Evolutionary conservation across 148 eudicot genomes (phyloP).

Genomic region (Persicaria maculosa): DNA sequence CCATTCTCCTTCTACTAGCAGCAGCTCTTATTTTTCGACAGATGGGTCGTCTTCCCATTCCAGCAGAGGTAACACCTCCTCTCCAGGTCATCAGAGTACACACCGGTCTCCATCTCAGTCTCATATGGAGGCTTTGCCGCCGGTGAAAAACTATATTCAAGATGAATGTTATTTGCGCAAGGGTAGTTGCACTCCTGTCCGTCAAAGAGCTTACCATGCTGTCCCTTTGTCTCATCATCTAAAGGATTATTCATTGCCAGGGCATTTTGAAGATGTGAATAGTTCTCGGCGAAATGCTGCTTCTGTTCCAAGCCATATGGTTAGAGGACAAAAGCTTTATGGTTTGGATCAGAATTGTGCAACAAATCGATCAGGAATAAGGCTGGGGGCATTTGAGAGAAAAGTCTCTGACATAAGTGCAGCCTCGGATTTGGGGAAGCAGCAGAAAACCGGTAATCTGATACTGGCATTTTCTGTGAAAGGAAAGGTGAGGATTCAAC

Average conservation of each 20-base stretch:
- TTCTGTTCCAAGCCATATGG: constrained; percentile 17
- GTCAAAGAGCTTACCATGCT: constrained; percentile 19
- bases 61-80: constrained; percentile 35
- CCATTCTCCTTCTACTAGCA: constrained; percentile 45
- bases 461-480: constrained; percentile 21
- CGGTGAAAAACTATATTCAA: constrained; percentile 19
- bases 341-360: constrained; percentile 19
- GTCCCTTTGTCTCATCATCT: constrained; percentile 24
- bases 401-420: constrained; percentile 22
- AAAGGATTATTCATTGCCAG: constrained; percentile 19
- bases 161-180: constrained; percentile 18
- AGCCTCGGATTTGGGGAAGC: constrained; percentile 17
- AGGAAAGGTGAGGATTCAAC: constrained; percentile 40
- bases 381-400: constrained; percentile 19
- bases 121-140: constrained; percentile 26
- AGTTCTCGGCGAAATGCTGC: constrained; percentile 16
- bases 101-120: constrained; percentile 29
- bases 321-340: constrained; percentile 25
- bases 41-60: constrained; percentile 50
- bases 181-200: constrained; percentile 29
- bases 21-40: constrained; percentile 41
- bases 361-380: constrained; percentile 19
- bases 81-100: constrained; percentile 37
- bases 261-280: constrained; percentile 17
- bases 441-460: constrained; percentile 13